phyloP scores from a whole-genome alignment of 2,329 filamentous ascomycete genomes.

The Stachybotrys chartarum region DNA sequence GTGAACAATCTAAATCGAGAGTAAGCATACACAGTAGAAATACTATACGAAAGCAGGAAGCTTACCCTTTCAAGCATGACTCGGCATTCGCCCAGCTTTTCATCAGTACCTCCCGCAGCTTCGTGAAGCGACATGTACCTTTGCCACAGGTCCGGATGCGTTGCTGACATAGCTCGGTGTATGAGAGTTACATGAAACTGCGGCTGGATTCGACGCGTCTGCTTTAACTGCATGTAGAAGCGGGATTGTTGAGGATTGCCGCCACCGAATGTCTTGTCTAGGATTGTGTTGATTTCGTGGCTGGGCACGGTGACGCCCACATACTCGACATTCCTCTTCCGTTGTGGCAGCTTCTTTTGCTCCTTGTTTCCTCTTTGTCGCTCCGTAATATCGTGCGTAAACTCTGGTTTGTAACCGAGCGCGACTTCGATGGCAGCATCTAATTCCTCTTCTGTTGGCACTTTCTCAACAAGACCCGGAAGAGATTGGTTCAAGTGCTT shows the following conservation, averaged over 20 bases:
- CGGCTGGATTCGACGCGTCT: constrained; percentile 68
- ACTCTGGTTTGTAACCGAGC: constrained; percentile 67
- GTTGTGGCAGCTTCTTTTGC: constrained; percentile 19
- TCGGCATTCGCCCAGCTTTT: constrained; percentile 52
- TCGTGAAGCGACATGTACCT: constrained; percentile 56
- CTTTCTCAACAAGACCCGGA: constrained; percentile 63
- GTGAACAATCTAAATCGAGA: constrained; percentile 58
- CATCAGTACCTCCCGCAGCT: constrained; percentile 21
- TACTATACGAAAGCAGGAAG: neutral
- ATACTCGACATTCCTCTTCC: constrained; percentile 49
- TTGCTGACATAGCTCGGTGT: constrained; percentile 59
- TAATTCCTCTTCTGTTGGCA: constrained; percentile 67
- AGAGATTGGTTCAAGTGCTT: constrained; percentile 66
- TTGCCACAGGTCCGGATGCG: constrained; percentile 67
- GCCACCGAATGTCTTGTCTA: constrained; percentile 63
- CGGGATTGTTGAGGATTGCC: constrained; percentile 33
- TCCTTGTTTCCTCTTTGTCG: constrained; percentile 32
- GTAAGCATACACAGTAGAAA: constrained; percentile 23
- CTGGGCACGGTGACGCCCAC: constrained; percentile 43
- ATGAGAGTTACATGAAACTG: constrained; percentile 92
- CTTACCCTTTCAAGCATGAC: constrained; percentile 55
- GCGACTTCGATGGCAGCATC: constrained; percentile 73
- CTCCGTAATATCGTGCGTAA: constrained; percentile 68
- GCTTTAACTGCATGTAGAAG: constrained; percentile 71
- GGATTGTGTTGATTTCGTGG: constrained; percentile 39